Evolutionary conservation across 305 asterid genomes (phyloP).

Genomic region (Solanum hybrid): DNA sequence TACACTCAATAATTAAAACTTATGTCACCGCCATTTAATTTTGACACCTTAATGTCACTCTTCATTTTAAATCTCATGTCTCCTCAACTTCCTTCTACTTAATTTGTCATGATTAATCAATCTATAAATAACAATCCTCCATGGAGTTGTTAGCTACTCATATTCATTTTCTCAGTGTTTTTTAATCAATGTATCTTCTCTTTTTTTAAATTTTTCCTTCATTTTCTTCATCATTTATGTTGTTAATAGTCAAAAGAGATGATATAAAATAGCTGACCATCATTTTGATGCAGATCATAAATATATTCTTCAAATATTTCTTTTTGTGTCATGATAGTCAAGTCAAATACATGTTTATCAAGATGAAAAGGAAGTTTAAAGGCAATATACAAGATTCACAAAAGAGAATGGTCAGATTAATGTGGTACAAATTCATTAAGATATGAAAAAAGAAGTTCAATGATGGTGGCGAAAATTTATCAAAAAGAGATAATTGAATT

Average conservation of each 20-base stretch:
- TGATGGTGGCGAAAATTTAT: background rate
- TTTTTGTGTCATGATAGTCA: too few species aligned
- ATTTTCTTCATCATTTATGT: background rate
- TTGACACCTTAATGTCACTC: too few species aligned
- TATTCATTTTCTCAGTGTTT: too few species aligned
- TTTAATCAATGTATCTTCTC: background rate
- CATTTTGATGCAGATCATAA: background rate
- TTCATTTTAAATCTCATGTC: background rate
- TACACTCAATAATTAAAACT: too few species aligned
- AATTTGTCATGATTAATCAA: background rate
- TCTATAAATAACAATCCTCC: background rate
- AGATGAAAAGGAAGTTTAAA: background rate
- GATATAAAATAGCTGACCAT: background rate
- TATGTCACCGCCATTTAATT: too few species aligned
- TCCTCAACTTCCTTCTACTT: background rate
- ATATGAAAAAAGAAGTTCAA: background rate
- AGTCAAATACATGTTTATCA: background rate
- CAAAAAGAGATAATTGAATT: background rate
- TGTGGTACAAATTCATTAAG: background rate
- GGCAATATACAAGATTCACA: background rate
- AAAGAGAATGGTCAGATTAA: background rate
- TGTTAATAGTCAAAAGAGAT: too few species aligned
- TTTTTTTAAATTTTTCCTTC: background rate
- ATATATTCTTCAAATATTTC: too few species aligned
- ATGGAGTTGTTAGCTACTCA: background rate